Evolutionary conservation across 1,284 basidiomycete genomes (phyloP), one percentile per base, ranked within the genome.

Genomic region (Pterula multifida): DNA sequence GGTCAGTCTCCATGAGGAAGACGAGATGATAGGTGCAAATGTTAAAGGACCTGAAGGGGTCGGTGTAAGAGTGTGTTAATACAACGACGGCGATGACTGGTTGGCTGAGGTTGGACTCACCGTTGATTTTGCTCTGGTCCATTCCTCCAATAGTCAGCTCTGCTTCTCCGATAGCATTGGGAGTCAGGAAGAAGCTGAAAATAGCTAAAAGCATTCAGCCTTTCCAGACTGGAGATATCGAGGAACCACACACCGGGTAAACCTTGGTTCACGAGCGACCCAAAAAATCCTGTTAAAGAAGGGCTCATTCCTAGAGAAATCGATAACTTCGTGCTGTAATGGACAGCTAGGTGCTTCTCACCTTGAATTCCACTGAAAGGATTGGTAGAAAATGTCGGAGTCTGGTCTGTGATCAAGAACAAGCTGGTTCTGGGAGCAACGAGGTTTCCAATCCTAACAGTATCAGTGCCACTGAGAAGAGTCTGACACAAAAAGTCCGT

Each of bases 131-230:
- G 28, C 62, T 60, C 3, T 55, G 23, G 53, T 71, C 68, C 45
- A 68, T 62, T 0, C 68, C 68, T 11, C 70, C 70, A n/a, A 72
- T 50, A 2, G 65, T 68, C 32, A 72, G 54, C 52, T 70, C 67
- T 1, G 70, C 69, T 17, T 63, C 55, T 1, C 68, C 69, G 4
- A 63, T 60, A 3, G 57, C 52, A 3, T 67, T 45, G 0, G 69
- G 65, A 0, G 69, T 70, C 23, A 71, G 45, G 55, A 63, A 68
- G 54, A 70, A 54, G 44, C 68, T 65, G 60, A 70, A 69, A 6
- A 71, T 51, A 2, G 66, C 68, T 68, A 12, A 49, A 22, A 45
- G 13, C 22, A 39, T 26, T 24, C 9, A 11, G 22, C 17, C 45
- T 11, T 19, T 11, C 13, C 21, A 19, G 6, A 15, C 15, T 32